These are phyloP conservation scores for Fusarium sp. DNA, from an alignment of 2,329 filamentous ascomycete genomes.

Conservation along the genomic window DNA sequence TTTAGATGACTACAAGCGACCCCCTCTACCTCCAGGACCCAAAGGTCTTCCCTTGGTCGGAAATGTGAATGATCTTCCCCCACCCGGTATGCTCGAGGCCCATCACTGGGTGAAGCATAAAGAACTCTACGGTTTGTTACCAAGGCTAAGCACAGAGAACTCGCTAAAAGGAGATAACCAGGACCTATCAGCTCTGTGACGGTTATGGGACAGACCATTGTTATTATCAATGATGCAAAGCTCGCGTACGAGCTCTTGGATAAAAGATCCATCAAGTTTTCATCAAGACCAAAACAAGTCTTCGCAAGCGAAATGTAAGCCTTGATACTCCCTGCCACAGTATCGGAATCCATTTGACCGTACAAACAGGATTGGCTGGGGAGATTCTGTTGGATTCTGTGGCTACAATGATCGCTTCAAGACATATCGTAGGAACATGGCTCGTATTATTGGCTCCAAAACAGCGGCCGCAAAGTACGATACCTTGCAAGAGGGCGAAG, in stretches of 20 bases:
- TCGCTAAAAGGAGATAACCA: not conserved
- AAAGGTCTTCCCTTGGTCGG: slow-evolving; percentile 36
- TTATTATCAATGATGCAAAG: slow-evolving; percentile 58
- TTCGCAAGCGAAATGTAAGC: slow-evolving; percentile 38
- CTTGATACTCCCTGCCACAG: too few relatives aligned
- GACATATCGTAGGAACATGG: slow-evolving; percentile 62
- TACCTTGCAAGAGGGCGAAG: slow-evolving; percentile 60
- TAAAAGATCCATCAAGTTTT: slow-evolving; percentile 32
- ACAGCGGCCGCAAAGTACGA: slow-evolving; percentile 57
- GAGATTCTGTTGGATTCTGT: slow-evolving; percentile 53
- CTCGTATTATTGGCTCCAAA: slow-evolving; percentile 62
- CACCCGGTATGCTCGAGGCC: slow-evolving; percentile 18
- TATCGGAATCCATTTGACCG: not conserved
- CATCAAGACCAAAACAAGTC: slow-evolving; percentile 30
- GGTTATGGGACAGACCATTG: slow-evolving; percentile 58
- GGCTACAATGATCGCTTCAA: slow-evolving; percentile 57
- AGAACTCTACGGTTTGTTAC: slow-evolving; percentile 27
- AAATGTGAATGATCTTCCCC: slow-evolving; percentile 35
- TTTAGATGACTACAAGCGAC: not conserved
- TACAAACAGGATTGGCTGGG: slow-evolving; percentile 42
- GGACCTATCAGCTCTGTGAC: slow-evolving; percentile 64
- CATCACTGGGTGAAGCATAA: slow-evolving; percentile 44
- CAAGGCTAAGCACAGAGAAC: not conserved
- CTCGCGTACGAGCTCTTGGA: slow-evolving; percentile 57
- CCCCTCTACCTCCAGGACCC: slow-evolving; percentile 34